Evolutionary conservation across 495 filamentous ascomycete genomes (phyloP).

Genomic region (Pseudevernia furfuracea): DNA sequence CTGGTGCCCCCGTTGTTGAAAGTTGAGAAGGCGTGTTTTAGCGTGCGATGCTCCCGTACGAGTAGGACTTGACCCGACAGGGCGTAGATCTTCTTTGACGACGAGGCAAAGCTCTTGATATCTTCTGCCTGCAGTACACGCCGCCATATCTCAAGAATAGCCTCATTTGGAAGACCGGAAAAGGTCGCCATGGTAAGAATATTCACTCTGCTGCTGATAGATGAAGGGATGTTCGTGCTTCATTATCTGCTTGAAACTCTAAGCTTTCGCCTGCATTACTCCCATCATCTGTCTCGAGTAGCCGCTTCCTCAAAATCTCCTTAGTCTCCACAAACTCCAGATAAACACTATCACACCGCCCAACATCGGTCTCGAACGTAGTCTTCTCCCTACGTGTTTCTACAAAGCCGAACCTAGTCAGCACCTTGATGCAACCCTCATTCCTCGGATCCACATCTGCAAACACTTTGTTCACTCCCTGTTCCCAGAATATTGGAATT

Average conservation of each 20-base stretch:
- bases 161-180: background rate
- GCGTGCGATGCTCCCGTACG: background rate
- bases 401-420: constrained; percentile 19
- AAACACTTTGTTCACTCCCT: constrained; percentile 18
- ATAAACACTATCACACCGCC: constrained; percentile 24
- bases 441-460: constrained; percentile 25
- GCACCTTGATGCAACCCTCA: constrained; percentile 1
- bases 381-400: constrained; percentile 15
- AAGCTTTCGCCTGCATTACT: background rate
- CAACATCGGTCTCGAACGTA: constrained; percentile 22
- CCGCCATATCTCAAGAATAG: background rate
- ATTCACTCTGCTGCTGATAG: background rate
- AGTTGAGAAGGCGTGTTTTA: background rate
- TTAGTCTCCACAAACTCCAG: constrained; percentile 13
- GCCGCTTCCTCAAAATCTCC: background rate
- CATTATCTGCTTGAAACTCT: background rate
- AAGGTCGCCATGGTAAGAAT: background rate
- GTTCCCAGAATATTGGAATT: constrained; percentile 17
- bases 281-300: background rate
- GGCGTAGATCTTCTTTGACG: background rate
- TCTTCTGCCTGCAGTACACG: background rate
- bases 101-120: background rate
- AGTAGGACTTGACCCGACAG: background rate
- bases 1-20: background rate
- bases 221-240: background rate